Base-by-base conservation (phyloP, 1,284 basidiomycete genomes). In the Amylostereum areolatum region DNA sequence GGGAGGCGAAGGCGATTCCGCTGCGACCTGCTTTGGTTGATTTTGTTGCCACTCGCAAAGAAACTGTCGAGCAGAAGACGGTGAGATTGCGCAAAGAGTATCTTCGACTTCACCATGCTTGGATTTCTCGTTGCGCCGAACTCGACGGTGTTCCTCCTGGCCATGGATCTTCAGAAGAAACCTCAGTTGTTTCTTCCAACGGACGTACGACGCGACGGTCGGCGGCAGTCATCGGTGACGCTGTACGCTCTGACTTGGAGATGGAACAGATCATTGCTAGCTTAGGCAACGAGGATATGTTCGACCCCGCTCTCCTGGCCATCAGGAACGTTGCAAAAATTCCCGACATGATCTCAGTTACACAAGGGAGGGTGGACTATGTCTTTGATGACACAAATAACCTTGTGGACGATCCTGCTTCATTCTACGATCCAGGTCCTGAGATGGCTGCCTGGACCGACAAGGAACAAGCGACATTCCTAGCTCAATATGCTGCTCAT, bases 231-330 rank as follows among this genome's bases (percentile, higher is more conserved):
- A 75, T 92, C 54, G 92, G 92, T 25, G 95, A 98, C 65, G 86
- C 91, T 5, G 94, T 96, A 9, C 83, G 92, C 2, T 94, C 93
- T 18, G 96, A 98, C 66, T 79, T 97, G 50, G 96, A 98, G 72
- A 95, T 97, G 81, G 90, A 97, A 61, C 93, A 95, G 68, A 95
- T 98, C 62, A 85, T 98, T 49, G 92, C 92, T 9, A 93, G 86
- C 59, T 72, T 97, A 36, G 94, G 93, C 43, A 91, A 88, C 57
- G 92, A 95, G 55, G 95, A 96, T 56, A 82, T 92, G 49, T 92
- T 88, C 42, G 94, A 98, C 66, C 93, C 95, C 0, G 90, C 82
- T 57, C 81, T 89, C 57, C 82, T 97, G 24, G 92, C 92, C 2
- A 74, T 85, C 45, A 80, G 85, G 55, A 97, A 97, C 50, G 79